Conservation (phyloP, 169 alveolate species). For the Plasmodium vinckei region DNA sequence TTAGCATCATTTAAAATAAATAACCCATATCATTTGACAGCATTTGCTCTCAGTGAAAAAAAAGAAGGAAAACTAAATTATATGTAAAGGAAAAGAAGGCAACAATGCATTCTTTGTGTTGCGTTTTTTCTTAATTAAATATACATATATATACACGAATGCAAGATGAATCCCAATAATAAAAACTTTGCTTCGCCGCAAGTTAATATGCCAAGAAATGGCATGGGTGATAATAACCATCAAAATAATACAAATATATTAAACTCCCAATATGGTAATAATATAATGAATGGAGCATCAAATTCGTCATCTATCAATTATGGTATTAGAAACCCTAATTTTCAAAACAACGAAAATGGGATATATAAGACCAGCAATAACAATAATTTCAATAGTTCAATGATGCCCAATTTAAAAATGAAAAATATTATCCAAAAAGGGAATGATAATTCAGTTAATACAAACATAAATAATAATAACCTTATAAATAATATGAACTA, state of each 20-base stretch:
- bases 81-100: too few species aligned
- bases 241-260: slow-evolving; percentile 10
- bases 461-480: slow-evolving; percentile 1
- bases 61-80: too few species aligned
- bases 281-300: slow-evolving; percentile 7
- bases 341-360: not conserved
- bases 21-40: too few species aligned
- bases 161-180: slow-evolving; percentile 4
- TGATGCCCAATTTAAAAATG: slow-evolving; percentile 6
- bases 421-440: not conserved
- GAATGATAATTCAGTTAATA: not conserved
- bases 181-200: not conserved
- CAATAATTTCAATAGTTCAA: slow-evolving; percentile 2
- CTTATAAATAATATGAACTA: not conserved
- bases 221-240: slow-evolving; percentile 1
- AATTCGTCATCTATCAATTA: slow-evolving; percentile 18
- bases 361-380: not conserved
- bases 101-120: too few species aligned
- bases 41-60: too few species aligned
- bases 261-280: not conserved
- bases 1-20: too few species aligned
- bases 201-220: slow-evolving; percentile 11
- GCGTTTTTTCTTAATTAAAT: too few species aligned
- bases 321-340: not conserved
- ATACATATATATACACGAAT: not conserved